These are phyloP conservation scores for Colletotrichum tanaceti DNA, from an alignment of 2,329 filamentous ascomycete species.

Conservation along the genomic window DNA sequence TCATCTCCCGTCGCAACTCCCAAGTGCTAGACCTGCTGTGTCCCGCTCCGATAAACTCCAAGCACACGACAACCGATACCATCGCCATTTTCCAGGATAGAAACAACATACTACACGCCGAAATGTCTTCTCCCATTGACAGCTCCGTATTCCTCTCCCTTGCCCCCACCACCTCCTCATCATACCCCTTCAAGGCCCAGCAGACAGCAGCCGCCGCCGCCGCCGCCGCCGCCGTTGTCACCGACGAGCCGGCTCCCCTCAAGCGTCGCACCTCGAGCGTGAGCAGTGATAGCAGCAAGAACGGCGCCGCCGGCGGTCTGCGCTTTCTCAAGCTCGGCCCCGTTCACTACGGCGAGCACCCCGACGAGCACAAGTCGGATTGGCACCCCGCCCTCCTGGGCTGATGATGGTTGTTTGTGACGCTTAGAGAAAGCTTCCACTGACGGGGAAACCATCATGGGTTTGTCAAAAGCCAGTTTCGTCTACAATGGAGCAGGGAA, in stretches of 20 bases:
- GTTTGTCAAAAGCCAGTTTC: not conserved
- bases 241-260: slow-evolving; percentile 45
- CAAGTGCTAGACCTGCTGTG: slow-evolving; percentile 33
- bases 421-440: not conserved
- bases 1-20: slow-evolving; percentile 12
- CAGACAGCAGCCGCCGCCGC: slow-evolving; percentile 48
- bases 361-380: slow-evolving; percentile 62
- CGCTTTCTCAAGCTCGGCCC: slow-evolving; percentile 73
- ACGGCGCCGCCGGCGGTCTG: slow-evolving; percentile 47
- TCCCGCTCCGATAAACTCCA: not conserved
- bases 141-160: slow-evolving; percentile 63
- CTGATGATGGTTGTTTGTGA: not conserved
- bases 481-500: slow-evolving; percentile 26
- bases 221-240: slow-evolving; percentile 46
- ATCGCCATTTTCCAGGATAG: not conserved
- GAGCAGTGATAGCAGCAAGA: slow-evolving; percentile 57
- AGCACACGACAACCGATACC: not conserved
- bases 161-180: slow-evolving; percentile 68
- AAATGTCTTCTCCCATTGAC: slow-evolving; percentile 40
- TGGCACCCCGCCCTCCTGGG: slow-evolving; percentile 35
- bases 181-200: slow-evolving; percentile 59
- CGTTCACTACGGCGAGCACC: slow-evolving; percentile 72
- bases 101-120: slow-evolving; percentile 3
- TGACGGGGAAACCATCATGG: not conserved
- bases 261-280: slow-evolving; percentile 65